These are phyloP conservation scores for Castanopsis chinensis DNA, from an alignment of 306 rosid genomes.

Conservation along the genomic window DNA sequence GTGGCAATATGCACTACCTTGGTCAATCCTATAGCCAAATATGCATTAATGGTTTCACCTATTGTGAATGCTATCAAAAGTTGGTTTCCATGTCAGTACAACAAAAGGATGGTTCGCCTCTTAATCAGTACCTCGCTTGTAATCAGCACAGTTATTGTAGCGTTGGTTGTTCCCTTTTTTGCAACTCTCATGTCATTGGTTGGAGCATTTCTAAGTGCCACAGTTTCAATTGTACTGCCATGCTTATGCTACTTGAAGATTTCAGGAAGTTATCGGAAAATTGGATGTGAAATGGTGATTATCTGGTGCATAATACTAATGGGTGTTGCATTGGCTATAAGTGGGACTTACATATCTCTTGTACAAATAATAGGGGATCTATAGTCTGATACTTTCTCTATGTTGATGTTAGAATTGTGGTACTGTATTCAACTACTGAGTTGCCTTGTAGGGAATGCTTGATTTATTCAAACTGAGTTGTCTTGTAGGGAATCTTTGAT, in stretches of 20 bases:
- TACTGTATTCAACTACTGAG: not conserved
- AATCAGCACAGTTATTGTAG: constrained; percentile 42
- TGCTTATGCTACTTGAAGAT: constrained; percentile 71
- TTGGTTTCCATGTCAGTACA: constrained; percentile 31
- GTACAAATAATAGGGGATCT: not conserved
- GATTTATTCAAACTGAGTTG: too few relatives aligned
- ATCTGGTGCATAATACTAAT: constrained; percentile 28
- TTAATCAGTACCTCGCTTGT: constrained; percentile 39
- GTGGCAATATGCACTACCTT: constrained; percentile 70
- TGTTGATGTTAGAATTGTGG: not conserved
- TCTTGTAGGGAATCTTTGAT: not conserved
- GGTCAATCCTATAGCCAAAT: constrained; percentile 72
- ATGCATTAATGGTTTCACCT: constrained; percentile 71
- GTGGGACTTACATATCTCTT: constrained; percentile 38
- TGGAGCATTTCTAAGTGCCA: constrained; percentile 62
- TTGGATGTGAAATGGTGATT: constrained; percentile 28
- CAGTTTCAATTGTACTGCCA: constrained; percentile 63
- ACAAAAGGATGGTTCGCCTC: constrained; percentile 25
- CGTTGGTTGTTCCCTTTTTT: constrained; percentile 52
- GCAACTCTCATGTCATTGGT: constrained; percentile 66
- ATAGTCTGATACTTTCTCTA: not conserved
- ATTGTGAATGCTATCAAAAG: constrained; percentile 52
- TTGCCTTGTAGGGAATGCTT: not conserved
- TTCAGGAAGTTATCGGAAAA: constrained; percentile 36
- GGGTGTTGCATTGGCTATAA: constrained; percentile 34